These are phyloP conservation scores for Chondrostereum purpureum DNA, from an alignment of 1,284 basidiomycete genomes.

Conservation along the genomic window DNA sequence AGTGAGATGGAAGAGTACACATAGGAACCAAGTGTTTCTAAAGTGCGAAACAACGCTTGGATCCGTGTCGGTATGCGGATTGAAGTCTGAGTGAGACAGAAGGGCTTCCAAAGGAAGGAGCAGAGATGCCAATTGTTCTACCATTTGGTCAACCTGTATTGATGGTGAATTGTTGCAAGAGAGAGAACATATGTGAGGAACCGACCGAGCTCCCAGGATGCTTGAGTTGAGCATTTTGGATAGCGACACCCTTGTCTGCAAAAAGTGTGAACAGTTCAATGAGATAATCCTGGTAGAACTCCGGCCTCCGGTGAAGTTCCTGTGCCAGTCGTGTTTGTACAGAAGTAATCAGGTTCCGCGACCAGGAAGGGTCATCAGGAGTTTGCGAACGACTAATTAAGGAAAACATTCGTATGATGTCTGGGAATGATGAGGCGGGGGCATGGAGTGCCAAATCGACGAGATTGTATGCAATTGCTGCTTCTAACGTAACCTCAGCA, in stretches of 20 bases:
- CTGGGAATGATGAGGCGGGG: constrained; percentile 72
- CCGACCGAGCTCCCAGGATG: constrained; percentile 61
- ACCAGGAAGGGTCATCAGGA: constrained; percentile 78
- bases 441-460: constrained; percentile 84
- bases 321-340: constrained; percentile 85
- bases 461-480: constrained; percentile 86
- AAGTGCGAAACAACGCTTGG: constrained; percentile 76
- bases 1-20: constrained; percentile 78
- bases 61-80: constrained; percentile 53
- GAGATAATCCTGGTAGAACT: constrained; percentile 78
- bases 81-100: constrained; percentile 71
- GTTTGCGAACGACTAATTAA: constrained; percentile 81
- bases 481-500: constrained; percentile 82
- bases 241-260: constrained; percentile 86
- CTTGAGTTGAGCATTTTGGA: constrained; percentile 72
- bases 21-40: constrained; percentile 93
- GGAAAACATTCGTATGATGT: constrained; percentile 84
- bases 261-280: constrained; percentile 83
- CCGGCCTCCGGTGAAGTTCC: constrained; percentile 64
- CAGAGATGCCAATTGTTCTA: constrained; percentile 79
- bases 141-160: constrained; percentile 73
- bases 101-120: constrained; percentile 88
- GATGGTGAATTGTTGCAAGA: constrained; percentile 7
- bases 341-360: constrained; percentile 84
- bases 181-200: constrained; percentile 34